Evolutionary conservation across 495 filamentous ascomycete genomes (phyloP), one percentile per base, ranked within the genome.

Genomic region (Hypomontagnella monticulosa): DNA sequence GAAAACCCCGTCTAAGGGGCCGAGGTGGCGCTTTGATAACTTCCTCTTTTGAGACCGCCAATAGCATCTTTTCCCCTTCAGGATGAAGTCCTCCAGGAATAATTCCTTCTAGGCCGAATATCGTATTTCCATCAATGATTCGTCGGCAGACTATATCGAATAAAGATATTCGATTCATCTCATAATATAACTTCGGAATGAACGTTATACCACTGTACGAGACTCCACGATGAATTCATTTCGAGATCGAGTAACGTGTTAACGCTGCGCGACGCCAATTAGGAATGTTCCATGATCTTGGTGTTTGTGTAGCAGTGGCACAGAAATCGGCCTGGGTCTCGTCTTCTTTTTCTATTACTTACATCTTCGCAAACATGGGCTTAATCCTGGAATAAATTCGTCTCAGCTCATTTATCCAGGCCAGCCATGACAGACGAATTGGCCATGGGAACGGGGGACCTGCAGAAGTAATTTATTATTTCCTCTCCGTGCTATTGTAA

Each of bases 1-100:
- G 11, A 16, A 14, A n/a, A 34, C 12, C 37, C 32, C 37, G 10
- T 18, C 43, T 30, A 32, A 15, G n/a, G 30, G n/a, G 23, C 10
- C 4, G 12, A 50, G 36, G 11, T 59, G n/a, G 14, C 20, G 20
- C 36, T 32, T 6, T 18, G 7, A 59, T 34, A 57, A 18, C 61
- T 64, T 64, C 61, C 61, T 52, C 18, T 64, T 64, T 53, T 9
- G 61, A 52, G 61, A 52, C 61, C 46, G 37, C 34, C 32, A 47
- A 18, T 36, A 54, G 16, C 14, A 36, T 37, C 20, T 18, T 6
- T 30, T 1, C 14, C 4, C 16, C 15, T 54, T 30, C 9, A 41
- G n/a, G n/a, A 43, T 43, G 16, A 44, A 33, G 23, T 6, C 23
- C 40, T 48, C 32, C 16, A 57, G 54, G 46, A 50, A 42, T 10